Conservation (phyloP, 176 grass and related monocot species). For the Paspalum vaginatum region DNA sequence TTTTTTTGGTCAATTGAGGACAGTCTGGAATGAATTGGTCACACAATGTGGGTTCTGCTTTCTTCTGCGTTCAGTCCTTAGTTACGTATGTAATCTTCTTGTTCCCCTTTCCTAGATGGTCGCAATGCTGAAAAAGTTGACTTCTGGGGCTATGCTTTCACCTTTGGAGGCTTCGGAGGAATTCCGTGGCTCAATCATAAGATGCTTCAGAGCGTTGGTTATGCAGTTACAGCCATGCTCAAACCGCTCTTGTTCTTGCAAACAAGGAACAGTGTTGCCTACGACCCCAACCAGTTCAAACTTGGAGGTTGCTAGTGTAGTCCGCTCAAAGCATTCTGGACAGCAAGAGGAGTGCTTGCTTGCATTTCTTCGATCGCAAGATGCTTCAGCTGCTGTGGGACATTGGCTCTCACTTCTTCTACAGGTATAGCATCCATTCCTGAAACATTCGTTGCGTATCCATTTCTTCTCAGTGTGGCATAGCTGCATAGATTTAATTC, state of each 20-base stretch:
- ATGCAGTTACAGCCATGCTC: conserved; percentile 76
- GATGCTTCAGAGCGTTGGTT: conserved; percentile 83
- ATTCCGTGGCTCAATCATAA: conserved; percentile 77
- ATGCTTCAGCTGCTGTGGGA: conserved; percentile 86
- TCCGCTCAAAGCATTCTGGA: conserved; percentile 26
- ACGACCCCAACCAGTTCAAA: conserved; percentile 40
- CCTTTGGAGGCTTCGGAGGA: conserved; percentile 84
- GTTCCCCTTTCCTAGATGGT: conserved; percentile 60
- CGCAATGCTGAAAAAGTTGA: conserved; percentile 75
- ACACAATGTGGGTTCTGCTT: not conserved
- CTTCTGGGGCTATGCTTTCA: conserved; percentile 78
- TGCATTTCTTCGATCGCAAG: conserved; percentile 79
- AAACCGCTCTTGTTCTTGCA: conserved; percentile 60
- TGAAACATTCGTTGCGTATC: not conserved
- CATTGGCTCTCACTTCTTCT: conserved; percentile 95
- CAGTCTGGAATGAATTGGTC: not conserved
- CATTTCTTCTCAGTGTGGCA: not conserved
- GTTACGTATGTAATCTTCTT: conserved; percentile 8
- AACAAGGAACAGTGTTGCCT: conserved; percentile 51
- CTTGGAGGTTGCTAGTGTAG: conserved; percentile 17
- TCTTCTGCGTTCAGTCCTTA: conserved; percentile 1
- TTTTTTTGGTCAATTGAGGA: conserved; percentile 19
- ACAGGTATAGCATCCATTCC: conserved; percentile 53
- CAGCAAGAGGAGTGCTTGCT: conserved; percentile 76
- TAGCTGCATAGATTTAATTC: not conserved